A percentile compares a stretch with the other conserved stretches of the same genome.
Evolutionary conservation across 345 rosid genomes (phyloP).

Genomic region (Hibiscus tridactylites): DNA sequence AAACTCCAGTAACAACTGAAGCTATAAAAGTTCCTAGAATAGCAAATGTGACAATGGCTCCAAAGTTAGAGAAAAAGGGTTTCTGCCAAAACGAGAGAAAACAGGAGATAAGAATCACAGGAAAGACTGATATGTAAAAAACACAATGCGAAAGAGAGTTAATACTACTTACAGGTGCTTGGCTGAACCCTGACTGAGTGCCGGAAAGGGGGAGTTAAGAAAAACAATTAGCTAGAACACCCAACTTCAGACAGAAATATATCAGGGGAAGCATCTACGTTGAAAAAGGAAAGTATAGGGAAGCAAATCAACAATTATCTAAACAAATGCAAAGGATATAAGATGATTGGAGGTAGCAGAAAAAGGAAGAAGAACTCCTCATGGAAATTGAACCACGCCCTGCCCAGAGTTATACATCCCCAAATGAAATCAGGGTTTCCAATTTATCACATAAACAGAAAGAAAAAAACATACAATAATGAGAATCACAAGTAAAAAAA

Average conservation of each 20-base stretch:
- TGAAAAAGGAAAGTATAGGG: neutral
- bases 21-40: conserved; percentile 82
- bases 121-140: conserved; percentile 2
- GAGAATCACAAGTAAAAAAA: neutral
- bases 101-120: neutral
- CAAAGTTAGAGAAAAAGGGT: conserved; percentile 95
- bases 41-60: conserved; percentile 93
- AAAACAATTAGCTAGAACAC: conserved; percentile 14
- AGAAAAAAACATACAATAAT: neutral
- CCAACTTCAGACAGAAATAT: too few species aligned
- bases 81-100: conserved; percentile 38
- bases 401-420: conserved; percentile 17
- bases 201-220: conserved; percentile 39
- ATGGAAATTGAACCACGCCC: conserved; percentile 98
- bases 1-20: conserved; percentile 72
- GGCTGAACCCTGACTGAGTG: conserved; percentile 96
- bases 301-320: conserved; percentile 1
- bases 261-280: neutral
- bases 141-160: neutral
- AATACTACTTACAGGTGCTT: conserved; percentile 66
- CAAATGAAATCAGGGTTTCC: neutral
- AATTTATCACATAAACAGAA: neutral
- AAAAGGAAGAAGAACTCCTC: conserved; percentile 96
- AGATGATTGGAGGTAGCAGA: conserved; percentile 91
- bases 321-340: conserved; percentile 55